Conservation (phyloP, 2,329 filamentous ascomycete genomes). For the Coniosporium tulheliwenetii region DNA sequence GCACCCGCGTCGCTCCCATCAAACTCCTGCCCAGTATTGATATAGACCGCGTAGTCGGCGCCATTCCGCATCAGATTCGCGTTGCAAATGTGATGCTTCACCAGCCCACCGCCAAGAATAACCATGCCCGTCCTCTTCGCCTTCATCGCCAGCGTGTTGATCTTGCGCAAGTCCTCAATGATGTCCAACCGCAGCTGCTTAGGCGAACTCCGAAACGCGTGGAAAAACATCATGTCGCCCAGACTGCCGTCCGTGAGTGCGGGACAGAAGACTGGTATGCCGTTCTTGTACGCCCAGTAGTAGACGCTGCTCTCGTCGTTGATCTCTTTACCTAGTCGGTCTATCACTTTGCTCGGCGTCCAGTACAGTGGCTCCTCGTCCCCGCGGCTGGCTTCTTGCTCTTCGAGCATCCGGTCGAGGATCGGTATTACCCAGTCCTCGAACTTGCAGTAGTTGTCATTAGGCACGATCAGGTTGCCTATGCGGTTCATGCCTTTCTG, state of each 20-base stretch:
- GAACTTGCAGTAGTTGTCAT: constrained; percentile 93
- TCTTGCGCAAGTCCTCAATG: constrained; percentile 79
- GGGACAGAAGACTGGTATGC: constrained; percentile 94
- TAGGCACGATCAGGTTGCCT: constrained; percentile 88
- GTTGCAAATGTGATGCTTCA: constrained; percentile 98
- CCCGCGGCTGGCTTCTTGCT: constrained; percentile 69
- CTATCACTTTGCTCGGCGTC: constrained; percentile 89
- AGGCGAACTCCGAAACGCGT: constrained; percentile 83
- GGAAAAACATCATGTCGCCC: constrained; percentile 97
- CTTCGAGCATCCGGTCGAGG: constrained; percentile 81
- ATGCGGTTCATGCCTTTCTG: constrained; percentile 86
- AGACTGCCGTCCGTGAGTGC: constrained; percentile 89
- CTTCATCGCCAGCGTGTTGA: constrained; percentile 81
- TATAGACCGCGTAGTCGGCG: constrained; percentile 90
- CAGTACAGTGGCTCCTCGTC: constrained; percentile 59
- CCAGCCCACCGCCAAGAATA: constrained; percentile 80
- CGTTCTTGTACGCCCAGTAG: constrained; percentile 95
- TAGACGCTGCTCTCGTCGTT: constrained; percentile 83
- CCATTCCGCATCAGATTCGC: constrained; percentile 96
- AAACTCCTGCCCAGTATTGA: constrained; percentile 95
- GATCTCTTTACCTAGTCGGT: constrained; percentile 82
- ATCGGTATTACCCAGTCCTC: constrained; percentile 97
- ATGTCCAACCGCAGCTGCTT: constrained; percentile 74
- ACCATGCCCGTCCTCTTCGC: constrained; percentile 90
- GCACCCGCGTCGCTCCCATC: constrained; percentile 95